Base-by-base conservation (phyloP, 2,329 filamentous ascomycete genomes). In the Rhynchosporium graminicola region DNA sequence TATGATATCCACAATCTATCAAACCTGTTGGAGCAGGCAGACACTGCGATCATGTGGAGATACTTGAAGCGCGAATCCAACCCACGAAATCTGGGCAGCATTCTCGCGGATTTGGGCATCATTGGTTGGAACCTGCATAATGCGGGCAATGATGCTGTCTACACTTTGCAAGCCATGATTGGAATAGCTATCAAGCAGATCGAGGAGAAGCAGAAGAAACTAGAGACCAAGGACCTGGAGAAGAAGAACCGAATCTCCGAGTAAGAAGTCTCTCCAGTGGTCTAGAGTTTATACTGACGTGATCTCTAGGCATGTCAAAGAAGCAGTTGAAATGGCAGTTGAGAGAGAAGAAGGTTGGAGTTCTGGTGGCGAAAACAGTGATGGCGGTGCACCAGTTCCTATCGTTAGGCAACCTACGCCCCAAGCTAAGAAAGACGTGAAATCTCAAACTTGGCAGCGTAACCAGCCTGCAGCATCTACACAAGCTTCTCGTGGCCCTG, bases 141-240 rank as follows among this genome's bases (percentile, higher is more conserved):
- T 71, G 92, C 88, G 0, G 87, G 92, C 1, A 97, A 97, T 67
- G 92, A 97, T 73, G 92, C 92, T 0, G 83, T 87, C 1, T 95
- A 89, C 73, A 94, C 91, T 0, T 76, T 96, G 65, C 86, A 88
- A 65, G 88, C 86, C 7, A 83, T 95, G 80, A 74, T 97, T 6
- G 84, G 78, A 4, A 82, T 91, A 63, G 81, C 80, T 43, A 76
- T 85, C 68, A 71, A 68, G 59, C 63, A 70, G 55, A 59, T 72
- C 20, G 62, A 59, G 2, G 69, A 70, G 38, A 68, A 57, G 12
- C 42, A 62, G 42, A 63, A 57, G 54, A 60, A 48, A 8, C 43
- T 42, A 51, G 62, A 67, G 12, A 31, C 48, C 9, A 63, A 62
- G 28, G 63, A 67, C 15, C 46, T 63, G 26, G 62, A 65, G 52